Base-by-base conservation (phyloP, 2,329 filamentous ascomycete genomes). In the Hymenoscyphus repandus region DNA sequence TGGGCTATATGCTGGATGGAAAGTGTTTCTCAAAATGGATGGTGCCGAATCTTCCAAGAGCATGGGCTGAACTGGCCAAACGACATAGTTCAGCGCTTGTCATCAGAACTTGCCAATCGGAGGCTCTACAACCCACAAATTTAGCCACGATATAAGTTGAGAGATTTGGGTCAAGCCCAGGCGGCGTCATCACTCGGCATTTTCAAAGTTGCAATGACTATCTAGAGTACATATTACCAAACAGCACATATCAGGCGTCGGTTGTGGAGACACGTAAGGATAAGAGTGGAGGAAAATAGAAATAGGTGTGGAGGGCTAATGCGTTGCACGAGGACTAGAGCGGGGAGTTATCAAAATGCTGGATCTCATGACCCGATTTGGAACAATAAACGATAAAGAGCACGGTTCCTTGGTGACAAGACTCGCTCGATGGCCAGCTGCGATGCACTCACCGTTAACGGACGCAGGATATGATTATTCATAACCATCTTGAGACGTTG, bases 1-100 rank as follows among this genome's bases (percentile, higher is more conserved):
- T 53, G 52, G 49, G 44, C 47, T 54, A 50, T 34, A 50, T 52
- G 40, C 47, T 58, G 54, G 50, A 71, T 70, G 70, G 70, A 72
- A 71, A 70, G 54, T 66, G 64, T 71, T 71, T 59, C 70, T 72
- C 44, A 57, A 66, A 70, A 70, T 62, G 69, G 69, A 69, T 62
- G 61, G 58, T 58, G 47, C 47, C 41, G 22, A 18, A 31, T 12
- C 18, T 5, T 42, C 9, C 18, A 44, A 43, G 33, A 43, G 43
- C 45, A 50, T 54, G 52, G 47, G 49, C 44, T 47, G 51, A 48
- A 40, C 42, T 43, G 38, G 52, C 37, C 50, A 38, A 50, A 51
- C 33, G 38, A 39, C 48, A 50, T 45, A 45, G 40, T 54, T 43
- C 45, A 55, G 48, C 53, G 47, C 52, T 56, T 52, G 53, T 45